Evolutionary conservation across 495 filamentous ascomycete species (phyloP), one percentile per base, ranked within the genome.

Genomic region (Podospora appendiculata): DNA sequence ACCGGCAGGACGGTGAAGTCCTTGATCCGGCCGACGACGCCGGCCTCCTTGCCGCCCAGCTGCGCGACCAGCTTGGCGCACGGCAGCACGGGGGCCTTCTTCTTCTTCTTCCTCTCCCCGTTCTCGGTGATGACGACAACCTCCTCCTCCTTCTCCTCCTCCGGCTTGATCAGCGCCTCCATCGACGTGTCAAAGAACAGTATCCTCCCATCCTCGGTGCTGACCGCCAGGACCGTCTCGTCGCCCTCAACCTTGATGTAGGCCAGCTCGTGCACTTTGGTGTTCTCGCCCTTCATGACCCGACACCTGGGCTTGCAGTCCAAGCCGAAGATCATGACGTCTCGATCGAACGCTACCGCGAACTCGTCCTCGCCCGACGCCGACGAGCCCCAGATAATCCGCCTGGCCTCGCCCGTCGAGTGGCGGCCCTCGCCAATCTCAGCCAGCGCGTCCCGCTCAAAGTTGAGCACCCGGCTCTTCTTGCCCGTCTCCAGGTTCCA

Each of bases 401-500:
- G 81, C 41, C 83, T 73, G n/a, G 90, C 91, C 65, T 97, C 93
- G 8, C 91, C 90, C 51, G 79, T 81, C 40, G 81, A 81, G 68
- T 80, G 83, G 63, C 77, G 82, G n/a, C 81, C 78, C 70, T 95
- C 90, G 13, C 86, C 88, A 36, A 86, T 78, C 54, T 84, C 79
- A 43, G 75, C 70, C 50, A 95, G 67, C 53, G 87, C 72, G 1
- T 83, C 79, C 52, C 76, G 74, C 55, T 74, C 78, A 58, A 97
- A 96, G 61, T 86, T 92, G 59, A 97, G 67, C 43, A 95, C 91
- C 14, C 90, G 88, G 14, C 89, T 89, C 67, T 95, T 96, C 75
- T 90, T 94, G 4, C 91, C 94, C 32, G 93, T 97, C 59, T 96
- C 89, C 46, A 99, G 62, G 60, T 99, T 97, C 93, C 93, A 99